Conservation (phyloP, 306 rosid species). For the Dicorynia guianensis region DNA sequence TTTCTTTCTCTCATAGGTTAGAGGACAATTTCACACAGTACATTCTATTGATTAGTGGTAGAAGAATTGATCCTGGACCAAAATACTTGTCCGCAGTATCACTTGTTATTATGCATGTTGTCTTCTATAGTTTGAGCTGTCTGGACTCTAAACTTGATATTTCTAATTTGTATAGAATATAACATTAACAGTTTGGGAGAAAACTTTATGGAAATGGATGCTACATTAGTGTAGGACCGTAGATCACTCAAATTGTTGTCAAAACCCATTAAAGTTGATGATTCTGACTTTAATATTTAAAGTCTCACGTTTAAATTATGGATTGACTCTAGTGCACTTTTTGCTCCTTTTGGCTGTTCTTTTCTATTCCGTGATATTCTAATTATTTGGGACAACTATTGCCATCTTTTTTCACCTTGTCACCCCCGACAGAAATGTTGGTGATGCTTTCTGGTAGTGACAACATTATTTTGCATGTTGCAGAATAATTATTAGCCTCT, state of each 20-base stretch:
- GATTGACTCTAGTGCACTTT: not conserved
- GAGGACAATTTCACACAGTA: not conserved
- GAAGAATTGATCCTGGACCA: not conserved
- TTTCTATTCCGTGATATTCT: not conserved
- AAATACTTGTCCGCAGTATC: not conserved
- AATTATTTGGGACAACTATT: not conserved
- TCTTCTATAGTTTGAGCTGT: not conserved
- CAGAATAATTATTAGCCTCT: constrained; percentile 90
- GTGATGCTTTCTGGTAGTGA: constrained; percentile 28
- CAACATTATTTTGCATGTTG: constrained; percentile 29
- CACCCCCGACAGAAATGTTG: not conserved
- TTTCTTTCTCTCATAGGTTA: not conserved
- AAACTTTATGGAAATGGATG: not conserved
- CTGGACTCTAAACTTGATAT: not conserved
- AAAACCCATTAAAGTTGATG: constrained; percentile 4
- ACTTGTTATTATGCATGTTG: not conserved
- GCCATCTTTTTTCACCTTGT: not conserved
- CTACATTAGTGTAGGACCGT: not conserved
- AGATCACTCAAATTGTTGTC: not conserved
- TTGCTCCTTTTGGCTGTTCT: not conserved
- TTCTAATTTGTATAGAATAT: not conserved
- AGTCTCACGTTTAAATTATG: not conserved
- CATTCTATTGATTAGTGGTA: not conserved
- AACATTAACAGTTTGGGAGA: not conserved
- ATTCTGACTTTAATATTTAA: not conserved